Percentiles rank a stretch among this genome's conserved stretches.
These are phyloP conservation scores for Rhododendron kiyosumense DNA, from an alignment of 148 eudicot genomes.

Conservation along the genomic window DNA sequence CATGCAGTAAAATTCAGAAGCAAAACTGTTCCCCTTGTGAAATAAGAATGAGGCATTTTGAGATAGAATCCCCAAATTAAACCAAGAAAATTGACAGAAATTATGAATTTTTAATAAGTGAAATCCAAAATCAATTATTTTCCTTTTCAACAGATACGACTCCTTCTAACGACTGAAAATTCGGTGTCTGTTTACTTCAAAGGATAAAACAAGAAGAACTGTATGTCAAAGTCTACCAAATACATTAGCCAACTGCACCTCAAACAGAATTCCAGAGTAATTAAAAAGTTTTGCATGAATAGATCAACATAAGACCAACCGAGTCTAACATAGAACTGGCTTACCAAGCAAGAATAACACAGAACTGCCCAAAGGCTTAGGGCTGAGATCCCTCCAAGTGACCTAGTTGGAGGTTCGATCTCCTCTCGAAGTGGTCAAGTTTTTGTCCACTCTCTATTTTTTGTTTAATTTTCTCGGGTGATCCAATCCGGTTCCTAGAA, in stretches of 20 bases:
- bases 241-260: neutral
- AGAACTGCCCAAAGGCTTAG: neutral
- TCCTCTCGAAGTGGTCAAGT: neutral
- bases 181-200: neutral
- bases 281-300: neutral
- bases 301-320: neutral
- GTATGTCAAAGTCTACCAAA: neutral
- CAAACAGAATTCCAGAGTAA: neutral
- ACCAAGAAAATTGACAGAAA: neutral
- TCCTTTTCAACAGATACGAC: neutral
- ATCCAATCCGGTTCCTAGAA: neutral
- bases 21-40: neutral
- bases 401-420: neutral
- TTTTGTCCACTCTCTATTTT: neutral
- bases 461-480: neutral
- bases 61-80: neutral
- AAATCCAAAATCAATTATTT: neutral
- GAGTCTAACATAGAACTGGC: neutral
- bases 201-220: neutral
- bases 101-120: neutral
- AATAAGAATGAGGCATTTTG: neutral
- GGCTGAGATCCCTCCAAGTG: neutral
- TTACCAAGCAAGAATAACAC: neutral
- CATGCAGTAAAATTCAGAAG: neutral
- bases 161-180: neutral